Base-by-base conservation (phyloP, 2,329 filamentous ascomycete species). In the Aspergillus sp. region DNA sequence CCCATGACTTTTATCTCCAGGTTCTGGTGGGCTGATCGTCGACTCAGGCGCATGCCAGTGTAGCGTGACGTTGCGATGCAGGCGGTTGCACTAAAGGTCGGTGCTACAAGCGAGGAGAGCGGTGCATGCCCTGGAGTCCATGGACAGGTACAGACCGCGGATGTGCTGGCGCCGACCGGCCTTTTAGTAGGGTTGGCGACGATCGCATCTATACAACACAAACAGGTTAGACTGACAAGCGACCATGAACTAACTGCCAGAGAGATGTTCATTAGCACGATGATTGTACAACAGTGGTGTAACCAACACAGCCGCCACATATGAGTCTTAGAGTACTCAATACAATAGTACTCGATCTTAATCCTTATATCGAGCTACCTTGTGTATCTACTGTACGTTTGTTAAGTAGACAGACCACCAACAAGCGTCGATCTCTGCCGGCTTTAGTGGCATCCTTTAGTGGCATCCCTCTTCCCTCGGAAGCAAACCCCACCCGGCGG, bases 391-490 rank as follows among this genome's bases (percentile, higher is more conserved):
- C 4, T 23, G 15, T 25, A 32, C 4, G 10, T 36, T 13, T 36
- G 5, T 5, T 5, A 4, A 13, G 32, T 36, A 36, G 32, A 5
- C 32, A 30, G 28, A 30, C 47, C 36, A 47, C 49, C 50, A 51
- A 55, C 56, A 62, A 62, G 52, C 39, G 56, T 56, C 56, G 60
- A 62, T 62, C 60, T 59, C 39, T 49, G 21, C 28, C 47, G 17
- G 51, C 28, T 30, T 36, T 52, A 53, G 47, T 58, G 54, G 45
- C 54, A 52, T 53, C 50, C 17, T 30, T 36, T 52, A 53, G 47
- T 58, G 54, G 45, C 54, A 52, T 53, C 45, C 25, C 39, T 49
- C 41, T 51, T 47, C 43, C 39, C 48, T 63, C 59, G 59, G 62
- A 57, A 59, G 25, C 48, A 47, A 49, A 48, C 38, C 39, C 60